These are phyloP conservation scores for Verticillium isaacii DNA, from an alignment of 2,329 filamentous ascomycete species.

Conservation along the genomic window DNA sequence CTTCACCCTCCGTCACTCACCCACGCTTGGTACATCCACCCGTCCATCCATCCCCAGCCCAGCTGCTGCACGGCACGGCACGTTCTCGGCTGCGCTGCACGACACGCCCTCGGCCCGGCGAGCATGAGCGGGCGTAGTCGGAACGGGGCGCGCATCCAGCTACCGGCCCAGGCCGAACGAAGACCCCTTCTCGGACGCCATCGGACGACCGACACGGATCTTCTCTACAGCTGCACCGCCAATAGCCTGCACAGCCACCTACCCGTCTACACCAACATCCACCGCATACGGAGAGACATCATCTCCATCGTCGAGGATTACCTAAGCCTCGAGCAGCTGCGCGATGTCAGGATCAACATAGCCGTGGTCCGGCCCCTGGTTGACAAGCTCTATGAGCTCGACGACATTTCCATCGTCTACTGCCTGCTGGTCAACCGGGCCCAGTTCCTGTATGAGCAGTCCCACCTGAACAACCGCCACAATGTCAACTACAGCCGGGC, in stretches of 20 bases:
- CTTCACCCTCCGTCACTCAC: neutral
- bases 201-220: constrained; percentile 29
- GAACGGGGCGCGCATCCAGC: constrained; percentile 8
- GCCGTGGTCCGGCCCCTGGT: constrained; percentile 75
- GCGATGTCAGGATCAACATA: constrained; percentile 77
- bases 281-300: constrained; percentile 63
- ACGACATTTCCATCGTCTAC: constrained; percentile 81
- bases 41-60: neutral
- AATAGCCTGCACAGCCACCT: constrained; percentile 55
- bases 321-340: constrained; percentile 68
- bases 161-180: constrained; percentile 20
- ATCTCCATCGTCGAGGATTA: constrained; percentile 58
- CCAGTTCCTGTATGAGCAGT: constrained; percentile 75
- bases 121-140: constrained; percentile 15
- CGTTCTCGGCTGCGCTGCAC: neutral
- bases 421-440: constrained; percentile 78
- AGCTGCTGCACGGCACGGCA: neutral
- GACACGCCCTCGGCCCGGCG: neutral
- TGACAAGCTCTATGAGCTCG: constrained; percentile 74
- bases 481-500: constrained; percentile 77
- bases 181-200: constrained; percentile 31
- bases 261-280: constrained; percentile 74
- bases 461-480: constrained; percentile 69
- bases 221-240: constrained; percentile 47
- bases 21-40: neutral